Conservation (phyloP, 1,284 basidiomycete species). For the Austropuccinia psidii region DNA sequence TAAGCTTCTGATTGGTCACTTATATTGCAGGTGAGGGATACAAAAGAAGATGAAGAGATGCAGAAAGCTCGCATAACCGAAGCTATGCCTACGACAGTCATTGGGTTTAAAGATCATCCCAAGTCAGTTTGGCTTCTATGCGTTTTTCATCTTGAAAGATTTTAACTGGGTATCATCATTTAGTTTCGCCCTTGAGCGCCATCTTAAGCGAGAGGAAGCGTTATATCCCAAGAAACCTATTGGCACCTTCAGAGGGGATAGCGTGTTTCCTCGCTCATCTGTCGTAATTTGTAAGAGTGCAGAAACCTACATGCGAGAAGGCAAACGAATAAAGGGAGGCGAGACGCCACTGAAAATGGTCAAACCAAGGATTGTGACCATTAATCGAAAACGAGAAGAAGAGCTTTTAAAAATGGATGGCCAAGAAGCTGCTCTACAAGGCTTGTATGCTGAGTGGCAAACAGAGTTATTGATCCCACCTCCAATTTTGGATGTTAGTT, state of each 20-base stretch:
- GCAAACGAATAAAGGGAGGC: constrained; percentile 60
- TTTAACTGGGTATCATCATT: neutral
- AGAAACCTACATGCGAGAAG: constrained; percentile 90
- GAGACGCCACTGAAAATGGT: constrained; percentile 80
- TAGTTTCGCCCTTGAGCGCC: constrained; percentile 71
- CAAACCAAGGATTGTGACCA: constrained; percentile 75
- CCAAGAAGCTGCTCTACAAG: constrained; percentile 65
- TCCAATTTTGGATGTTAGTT: constrained; percentile 62
- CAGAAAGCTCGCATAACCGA: constrained; percentile 68
- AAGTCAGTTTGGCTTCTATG: too few relatives aligned
- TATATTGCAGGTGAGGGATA: constrained; percentile 65
- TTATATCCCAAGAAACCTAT: constrained; percentile 71
- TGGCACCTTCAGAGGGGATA: constrained; percentile 83
- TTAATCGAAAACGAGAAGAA: constrained; percentile 71
- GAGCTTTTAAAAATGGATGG: constrained; percentile 60
- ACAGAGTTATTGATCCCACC: constrained; percentile 72
- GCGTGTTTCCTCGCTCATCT: constrained; percentile 78
- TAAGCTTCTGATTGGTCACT: neutral
- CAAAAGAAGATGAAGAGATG: constrained; percentile 88
- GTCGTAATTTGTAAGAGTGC: constrained; percentile 78
- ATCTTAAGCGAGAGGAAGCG: constrained; percentile 80
- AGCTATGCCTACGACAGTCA: constrained; percentile 86
- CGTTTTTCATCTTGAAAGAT: neutral
- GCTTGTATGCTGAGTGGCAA: constrained; percentile 75
- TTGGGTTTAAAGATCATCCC: constrained; percentile 93